These are phyloP conservation scores for Cercospora beticola DNA, from an alignment of 2,329 filamentous ascomycete genomes.

Conservation along the genomic window DNA sequence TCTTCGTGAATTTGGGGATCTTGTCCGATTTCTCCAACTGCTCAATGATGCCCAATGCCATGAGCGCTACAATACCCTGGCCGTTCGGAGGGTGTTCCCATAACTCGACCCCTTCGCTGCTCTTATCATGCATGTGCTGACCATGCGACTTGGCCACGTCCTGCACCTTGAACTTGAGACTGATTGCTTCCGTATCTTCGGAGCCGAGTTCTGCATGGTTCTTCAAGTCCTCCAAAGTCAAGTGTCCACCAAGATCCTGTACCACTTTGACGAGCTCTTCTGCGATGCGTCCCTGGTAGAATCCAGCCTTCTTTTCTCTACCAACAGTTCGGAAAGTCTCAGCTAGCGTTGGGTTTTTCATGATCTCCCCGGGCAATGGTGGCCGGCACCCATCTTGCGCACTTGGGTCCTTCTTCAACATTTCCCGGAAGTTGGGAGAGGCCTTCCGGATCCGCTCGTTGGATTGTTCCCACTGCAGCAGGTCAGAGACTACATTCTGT, in stretches of 20 bases:
- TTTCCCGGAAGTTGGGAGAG: conserved; percentile 82
- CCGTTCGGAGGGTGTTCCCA: conserved; percentile 98
- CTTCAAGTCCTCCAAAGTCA: conserved; percentile 77
- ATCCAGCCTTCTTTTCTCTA: conserved; percentile 80
- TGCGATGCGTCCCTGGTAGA: conserved; percentile 83
- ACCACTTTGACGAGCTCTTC: conserved; percentile 78
- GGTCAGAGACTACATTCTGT: not conserved
- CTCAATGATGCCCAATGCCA: conserved; percentile 89
- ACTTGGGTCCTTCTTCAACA: conserved; percentile 74
- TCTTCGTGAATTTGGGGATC: conserved; percentile 67
- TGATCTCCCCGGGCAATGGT: conserved; percentile 78
- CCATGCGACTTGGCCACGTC: conserved; percentile 58
- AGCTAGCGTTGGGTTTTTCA: conserved; percentile 80
- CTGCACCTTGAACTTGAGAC: conserved; percentile 55
- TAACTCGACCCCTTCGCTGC: conserved; percentile 66
- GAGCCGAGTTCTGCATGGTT: conserved; percentile 71
- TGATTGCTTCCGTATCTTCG: conserved; percentile 82
- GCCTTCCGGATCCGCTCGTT: conserved; percentile 66
- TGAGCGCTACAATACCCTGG: conserved; percentile 90
- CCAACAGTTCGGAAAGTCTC: conserved; percentile 78
- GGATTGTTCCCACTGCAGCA: conserved; percentile 65
- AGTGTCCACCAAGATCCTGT: conserved; percentile 69
- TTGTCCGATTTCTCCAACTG: conserved; percentile 73
- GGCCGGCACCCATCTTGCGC: conserved; percentile 69
- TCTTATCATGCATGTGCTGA: conserved; percentile 45